These are phyloP conservation scores for Citrullus mucosospermus DNA, from an alignment of 306 rosid species.

Conservation along the genomic window DNA sequence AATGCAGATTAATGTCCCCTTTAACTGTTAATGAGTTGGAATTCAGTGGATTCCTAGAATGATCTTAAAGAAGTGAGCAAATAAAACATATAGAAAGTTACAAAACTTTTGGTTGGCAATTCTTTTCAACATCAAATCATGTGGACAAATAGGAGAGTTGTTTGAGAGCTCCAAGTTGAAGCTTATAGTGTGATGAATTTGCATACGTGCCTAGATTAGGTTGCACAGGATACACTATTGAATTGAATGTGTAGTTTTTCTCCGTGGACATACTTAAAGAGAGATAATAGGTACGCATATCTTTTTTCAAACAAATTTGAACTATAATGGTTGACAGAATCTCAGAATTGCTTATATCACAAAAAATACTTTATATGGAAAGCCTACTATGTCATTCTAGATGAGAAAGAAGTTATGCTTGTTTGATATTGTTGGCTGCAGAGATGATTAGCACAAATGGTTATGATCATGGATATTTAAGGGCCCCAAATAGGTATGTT, in stretches of 20 bases:
- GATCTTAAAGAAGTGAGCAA: conserved; percentile 29
- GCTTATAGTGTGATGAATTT: conserved; percentile 19
- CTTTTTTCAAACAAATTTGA: not conserved
- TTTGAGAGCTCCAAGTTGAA: conserved; percentile 21
- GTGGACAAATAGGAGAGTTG: conserved; percentile 29
- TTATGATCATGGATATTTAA: not conserved
- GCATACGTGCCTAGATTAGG: conserved; percentile 20
- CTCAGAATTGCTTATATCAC: conserved; percentile 1
- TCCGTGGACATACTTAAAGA: not conserved
- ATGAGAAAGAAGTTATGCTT: conserved; percentile 1
- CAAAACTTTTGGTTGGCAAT: conserved; percentile 69
- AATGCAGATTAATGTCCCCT: conserved; percentile 18
- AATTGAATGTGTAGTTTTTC: not conserved
- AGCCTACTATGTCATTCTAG: not conserved
- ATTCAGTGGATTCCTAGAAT: conserved; percentile 36
- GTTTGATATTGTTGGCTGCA: conserved; percentile 11
- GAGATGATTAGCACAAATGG: conserved; percentile 3
- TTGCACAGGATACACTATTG: conserved; percentile 4
- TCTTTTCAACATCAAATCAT: conserved; percentile 74
- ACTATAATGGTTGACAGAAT: conserved; percentile 2
- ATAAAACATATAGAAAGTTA: conserved; percentile 75
- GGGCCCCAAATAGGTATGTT: not conserved
- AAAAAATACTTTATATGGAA: not conserved
- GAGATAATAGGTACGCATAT: not conserved
- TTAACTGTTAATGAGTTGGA: conserved; percentile 33